Percentiles rank a stretch among this genome's conserved stretches.
phyloP scores from a whole-genome alignment of 2,329 filamentous ascomycete genomes.

The Colletotrichum navitas region DNA sequence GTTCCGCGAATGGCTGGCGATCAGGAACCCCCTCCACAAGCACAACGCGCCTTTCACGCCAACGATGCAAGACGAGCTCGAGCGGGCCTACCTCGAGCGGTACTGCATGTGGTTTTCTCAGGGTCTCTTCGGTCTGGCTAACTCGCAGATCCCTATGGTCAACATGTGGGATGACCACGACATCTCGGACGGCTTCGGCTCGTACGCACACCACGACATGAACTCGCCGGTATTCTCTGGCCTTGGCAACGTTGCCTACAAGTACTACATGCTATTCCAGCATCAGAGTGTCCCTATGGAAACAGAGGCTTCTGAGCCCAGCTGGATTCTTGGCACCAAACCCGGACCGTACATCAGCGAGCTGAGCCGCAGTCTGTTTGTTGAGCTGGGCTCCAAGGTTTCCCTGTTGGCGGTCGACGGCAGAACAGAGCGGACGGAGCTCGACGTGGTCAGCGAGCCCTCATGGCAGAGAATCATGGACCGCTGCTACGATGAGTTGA shows the following conservation, averaged over 20 bases:
- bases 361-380: slow-evolving; percentile 85
- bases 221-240: slow-evolving; percentile 89
- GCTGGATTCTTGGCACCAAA: slow-evolving; percentile 84
- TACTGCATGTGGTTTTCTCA: slow-evolving; percentile 98
- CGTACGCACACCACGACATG: slow-evolving; percentile 94
- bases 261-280: slow-evolving; percentile 99
- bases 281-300: slow-evolving; percentile 90
- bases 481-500: slow-evolving; percentile 83
- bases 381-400: slow-evolving; percentile 83
- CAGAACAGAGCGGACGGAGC: slow-evolving; percentile 87
- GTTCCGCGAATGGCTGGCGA: slow-evolving; percentile 87
- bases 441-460: slow-evolving; percentile 82
- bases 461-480: slow-evolving; percentile 92
- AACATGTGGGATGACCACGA: slow-evolving; percentile 99
- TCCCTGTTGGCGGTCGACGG: slow-evolving; percentile 91
- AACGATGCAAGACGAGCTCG: slow-evolving; percentile 89
- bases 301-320: slow-evolving; percentile 85
- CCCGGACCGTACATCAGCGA: slow-evolving; percentile 94
- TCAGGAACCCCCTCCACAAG: slow-evolving; percentile 84
- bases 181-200: slow-evolving; percentile 91
- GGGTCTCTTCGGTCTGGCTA: slow-evolving; percentile 92
- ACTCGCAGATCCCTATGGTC: slow-evolving; percentile 95
- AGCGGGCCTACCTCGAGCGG: slow-evolving; percentile 86
- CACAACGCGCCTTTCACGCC: slow-evolving; percentile 81
- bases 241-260: slow-evolving; percentile 91